phyloP scores from a whole-genome alignment of 2,329 filamentous ascomycete species.

The Phaeosphaeriaceae sp. region DNA sequence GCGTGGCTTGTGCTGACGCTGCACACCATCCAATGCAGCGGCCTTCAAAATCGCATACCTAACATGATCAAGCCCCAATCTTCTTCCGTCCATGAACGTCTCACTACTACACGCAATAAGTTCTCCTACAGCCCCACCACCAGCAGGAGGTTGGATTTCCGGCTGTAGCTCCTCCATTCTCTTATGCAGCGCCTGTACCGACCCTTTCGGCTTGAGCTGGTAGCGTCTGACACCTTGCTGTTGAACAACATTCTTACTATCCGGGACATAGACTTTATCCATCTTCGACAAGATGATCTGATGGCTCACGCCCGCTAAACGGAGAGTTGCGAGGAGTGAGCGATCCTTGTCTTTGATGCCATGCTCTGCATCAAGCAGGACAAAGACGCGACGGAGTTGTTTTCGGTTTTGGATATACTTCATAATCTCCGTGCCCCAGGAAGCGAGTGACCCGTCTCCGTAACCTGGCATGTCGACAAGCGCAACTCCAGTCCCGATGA shows the following conservation, averaged over 20 bases:
- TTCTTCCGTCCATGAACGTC: constrained; percentile 55
- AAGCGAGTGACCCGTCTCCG: constrained; percentile 66
- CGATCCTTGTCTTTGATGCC: constrained; percentile 69
- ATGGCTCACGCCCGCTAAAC: constrained; percentile 65
- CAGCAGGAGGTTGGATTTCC: constrained; percentile 43
- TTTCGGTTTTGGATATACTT: constrained; percentile 71
- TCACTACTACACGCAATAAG: constrained; percentile 67
- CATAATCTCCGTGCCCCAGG: constrained; percentile 73
- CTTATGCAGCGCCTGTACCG: constrained; percentile 56
- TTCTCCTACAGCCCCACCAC: constrained; percentile 60
- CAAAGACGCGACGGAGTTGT: constrained; percentile 69
- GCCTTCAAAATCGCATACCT: constrained; percentile 71
- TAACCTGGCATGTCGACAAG: constrained; percentile 78
- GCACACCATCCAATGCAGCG: constrained; percentile 33
- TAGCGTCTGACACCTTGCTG: constrained; percentile 18
- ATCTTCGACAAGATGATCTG: constrained; percentile 73
- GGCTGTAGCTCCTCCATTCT: constrained; percentile 47
- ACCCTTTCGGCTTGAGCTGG: constrained; percentile 28
- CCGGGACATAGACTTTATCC: constrained; percentile 55
- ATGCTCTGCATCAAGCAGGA: constrained; percentile 70
- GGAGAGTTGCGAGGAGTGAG: constrained; percentile 64
- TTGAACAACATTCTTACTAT: constrained; percentile 22
- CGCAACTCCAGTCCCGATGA: constrained; percentile 56
- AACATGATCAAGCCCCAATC: constrained; percentile 68
- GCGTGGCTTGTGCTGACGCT: background rate